These are phyloP conservation scores for Aspergillus steynii DNA, from an alignment of 495 filamentous ascomycete species.

Conservation along the genomic window DNA sequence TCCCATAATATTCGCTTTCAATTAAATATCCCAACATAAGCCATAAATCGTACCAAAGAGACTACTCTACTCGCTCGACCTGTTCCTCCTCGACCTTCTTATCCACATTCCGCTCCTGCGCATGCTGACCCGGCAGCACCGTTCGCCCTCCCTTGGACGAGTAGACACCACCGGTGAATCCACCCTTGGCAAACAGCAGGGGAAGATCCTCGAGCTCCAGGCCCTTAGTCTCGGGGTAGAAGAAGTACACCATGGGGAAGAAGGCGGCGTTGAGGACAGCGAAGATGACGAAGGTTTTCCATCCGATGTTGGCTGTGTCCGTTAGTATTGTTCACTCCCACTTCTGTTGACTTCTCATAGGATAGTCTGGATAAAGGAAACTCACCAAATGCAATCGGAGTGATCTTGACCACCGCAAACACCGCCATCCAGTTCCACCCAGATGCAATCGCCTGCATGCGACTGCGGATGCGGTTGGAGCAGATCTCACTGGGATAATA, in stretches of 20 bases:
- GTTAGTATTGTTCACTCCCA: background rate
- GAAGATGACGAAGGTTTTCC: constrained; percentile 68
- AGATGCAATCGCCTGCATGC: constrained; percentile 40
- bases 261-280: constrained; percentile 56
- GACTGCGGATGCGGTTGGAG: constrained; percentile 36
- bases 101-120: constrained; percentile 19
- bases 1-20: no score
- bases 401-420: constrained; percentile 60
- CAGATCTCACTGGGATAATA: constrained; percentile 71
- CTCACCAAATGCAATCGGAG: constrained; percentile 49
- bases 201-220: constrained; percentile 78
- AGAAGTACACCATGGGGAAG: constrained; percentile 64
- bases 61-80: background rate
- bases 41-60: background rate
- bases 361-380: background rate
- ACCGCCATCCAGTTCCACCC: constrained; percentile 53
- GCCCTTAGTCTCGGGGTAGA: constrained; percentile 64
- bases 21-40: background rate
- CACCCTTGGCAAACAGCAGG: constrained; percentile 46
- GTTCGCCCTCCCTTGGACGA: constrained; percentile 29
- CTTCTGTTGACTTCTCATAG: no score
- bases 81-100: constrained; percentile 19
- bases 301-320: constrained; percentile 53
- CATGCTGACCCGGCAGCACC: constrained; percentile 23
- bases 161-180: constrained; percentile 39